Conservation (phyloP, 192 early-diverging fungal species). For the Coemansia sp. region DNA sequence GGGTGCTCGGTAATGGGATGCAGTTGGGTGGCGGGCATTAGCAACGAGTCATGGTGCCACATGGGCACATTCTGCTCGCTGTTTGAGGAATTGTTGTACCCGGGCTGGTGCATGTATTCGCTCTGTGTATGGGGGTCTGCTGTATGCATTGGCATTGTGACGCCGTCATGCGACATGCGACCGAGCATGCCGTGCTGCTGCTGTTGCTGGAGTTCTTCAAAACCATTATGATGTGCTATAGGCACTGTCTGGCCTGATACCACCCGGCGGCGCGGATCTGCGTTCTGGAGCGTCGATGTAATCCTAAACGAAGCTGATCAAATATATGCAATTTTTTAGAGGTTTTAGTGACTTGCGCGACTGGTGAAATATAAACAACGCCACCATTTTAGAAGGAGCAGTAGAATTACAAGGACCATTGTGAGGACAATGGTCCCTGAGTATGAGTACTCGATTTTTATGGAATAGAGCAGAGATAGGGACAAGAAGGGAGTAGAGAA, state of each 20-base stretch:
- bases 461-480: background rate
- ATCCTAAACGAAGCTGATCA: conserved; percentile 8
- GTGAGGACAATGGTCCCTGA: too few species aligned
- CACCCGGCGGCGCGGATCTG: conserved; percentile 17
- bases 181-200: background rate
- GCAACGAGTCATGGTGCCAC: background rate
- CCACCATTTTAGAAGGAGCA: too few species aligned
- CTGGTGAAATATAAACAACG: too few species aligned
- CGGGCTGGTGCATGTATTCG: background rate
- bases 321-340: background rate
- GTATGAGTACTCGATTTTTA: background rate
- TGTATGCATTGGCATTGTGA: too few species aligned
- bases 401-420: too few species aligned
- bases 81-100: background rate
- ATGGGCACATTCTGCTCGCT: conserved; percentile 1
- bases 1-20: conserved; percentile 28
- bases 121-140: too few species aligned
- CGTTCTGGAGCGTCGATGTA: conserved; percentile 20
- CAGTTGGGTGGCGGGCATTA: conserved; percentile 6
- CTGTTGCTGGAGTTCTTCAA: background rate
- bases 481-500: background rate
- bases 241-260: conserved; percentile 1
- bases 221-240: background rate
- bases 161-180: conserved; percentile 9
- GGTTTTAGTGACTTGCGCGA: too few species aligned